Evolutionary conservation across 495 filamentous ascomycete species (phyloP).

Genomic region (Usnea hakonensis): DNA sequence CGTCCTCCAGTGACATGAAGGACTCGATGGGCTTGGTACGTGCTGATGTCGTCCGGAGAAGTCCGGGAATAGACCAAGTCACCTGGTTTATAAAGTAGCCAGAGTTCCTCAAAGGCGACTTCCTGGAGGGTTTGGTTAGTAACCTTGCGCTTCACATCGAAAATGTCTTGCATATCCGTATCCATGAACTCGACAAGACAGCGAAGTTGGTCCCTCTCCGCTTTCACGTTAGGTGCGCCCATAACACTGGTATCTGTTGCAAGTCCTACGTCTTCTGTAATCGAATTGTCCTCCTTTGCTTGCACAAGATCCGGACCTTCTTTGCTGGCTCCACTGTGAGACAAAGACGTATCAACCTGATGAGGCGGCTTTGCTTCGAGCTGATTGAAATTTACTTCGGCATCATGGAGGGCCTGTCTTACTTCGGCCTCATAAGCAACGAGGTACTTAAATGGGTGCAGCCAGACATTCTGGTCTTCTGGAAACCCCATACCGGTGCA

Average conservation of each 20-base stretch:
- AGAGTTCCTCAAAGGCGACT: conserved; percentile 32
- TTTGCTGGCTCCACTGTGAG: not conserved
- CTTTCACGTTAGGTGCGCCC: not conserved
- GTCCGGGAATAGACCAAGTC: conserved; percentile 20
- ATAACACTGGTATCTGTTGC: not conserved
- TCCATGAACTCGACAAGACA: conserved; percentile 29
- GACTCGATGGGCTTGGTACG: conserved; percentile 4
- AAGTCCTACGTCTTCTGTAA: not conserved
- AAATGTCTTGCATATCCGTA: conserved; percentile 18
- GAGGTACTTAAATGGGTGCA: conserved; percentile 8
- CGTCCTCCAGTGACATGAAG: conserved; percentile 12
- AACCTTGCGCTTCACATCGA: conserved; percentile 11
- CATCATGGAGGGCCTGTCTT: not conserved
- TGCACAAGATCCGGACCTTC: not conserved
- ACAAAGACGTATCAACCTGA: not conserved
- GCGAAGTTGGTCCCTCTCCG: conserved; percentile 15
- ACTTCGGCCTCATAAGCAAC: conserved; percentile 5
- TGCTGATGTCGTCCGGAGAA: not conserved
- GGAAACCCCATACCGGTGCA: not conserved
- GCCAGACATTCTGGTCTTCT: not conserved
- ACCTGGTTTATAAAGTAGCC: conserved; percentile 35
- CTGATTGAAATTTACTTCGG: not conserved
- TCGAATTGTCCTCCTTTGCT: not conserved
- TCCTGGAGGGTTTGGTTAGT: conserved; percentile 10
- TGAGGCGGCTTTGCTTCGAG: not conserved